phyloP scores from a whole-genome alignment of 2,329 filamentous ascomycete species.

The Teratosphaeria gauchensis region DNA sequence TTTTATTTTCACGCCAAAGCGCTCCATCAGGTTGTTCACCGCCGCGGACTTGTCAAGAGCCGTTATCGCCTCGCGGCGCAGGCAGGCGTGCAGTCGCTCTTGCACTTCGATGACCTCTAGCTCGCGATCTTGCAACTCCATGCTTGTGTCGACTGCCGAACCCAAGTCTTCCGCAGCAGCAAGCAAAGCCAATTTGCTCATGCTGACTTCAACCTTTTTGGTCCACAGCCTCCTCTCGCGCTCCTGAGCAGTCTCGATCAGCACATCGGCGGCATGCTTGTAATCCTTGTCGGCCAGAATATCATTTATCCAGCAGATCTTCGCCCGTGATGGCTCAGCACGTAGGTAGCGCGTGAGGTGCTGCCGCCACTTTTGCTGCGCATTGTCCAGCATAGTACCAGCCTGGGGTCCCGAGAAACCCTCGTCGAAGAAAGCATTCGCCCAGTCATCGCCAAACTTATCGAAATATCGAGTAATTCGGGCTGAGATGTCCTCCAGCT shows the following conservation, averaged over 20 bases:
- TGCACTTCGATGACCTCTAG: conserved; percentile 69
- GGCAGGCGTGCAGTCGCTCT: conserved; percentile 61
- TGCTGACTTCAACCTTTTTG: conserved; percentile 83
- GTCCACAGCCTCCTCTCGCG: conserved; percentile 78
- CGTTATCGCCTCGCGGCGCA: conserved; percentile 56
- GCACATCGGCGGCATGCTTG: conserved; percentile 57
- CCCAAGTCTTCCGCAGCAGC: conserved; percentile 44
- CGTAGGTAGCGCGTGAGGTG: conserved; percentile 72
- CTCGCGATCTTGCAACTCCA: conserved; percentile 26
- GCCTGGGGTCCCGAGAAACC: conserved; percentile 53
- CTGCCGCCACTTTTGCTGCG: conserved; percentile 54
- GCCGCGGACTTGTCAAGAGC: conserved; percentile 75
- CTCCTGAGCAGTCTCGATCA: conserved; percentile 59
- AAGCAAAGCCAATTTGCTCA: conserved; percentile 68
- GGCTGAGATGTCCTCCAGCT: conserved; percentile 30
- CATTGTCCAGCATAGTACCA: conserved; percentile 55
- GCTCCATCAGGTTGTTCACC: conserved; percentile 63
- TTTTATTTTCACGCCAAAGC: conserved; percentile 45
- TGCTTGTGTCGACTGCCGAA: not conserved
- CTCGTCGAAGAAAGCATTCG: conserved; percentile 70
- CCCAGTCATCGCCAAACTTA: conserved; percentile 57
- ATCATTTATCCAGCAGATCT: conserved; percentile 92
- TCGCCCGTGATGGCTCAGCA: conserved; percentile 59
- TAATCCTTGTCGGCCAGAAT: conserved; percentile 68
- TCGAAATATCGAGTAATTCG: conserved; percentile 47